Conservation (phyloP, 2,329 filamentous ascomycete genomes). For the Dryadomyces sulphureus region DNA sequence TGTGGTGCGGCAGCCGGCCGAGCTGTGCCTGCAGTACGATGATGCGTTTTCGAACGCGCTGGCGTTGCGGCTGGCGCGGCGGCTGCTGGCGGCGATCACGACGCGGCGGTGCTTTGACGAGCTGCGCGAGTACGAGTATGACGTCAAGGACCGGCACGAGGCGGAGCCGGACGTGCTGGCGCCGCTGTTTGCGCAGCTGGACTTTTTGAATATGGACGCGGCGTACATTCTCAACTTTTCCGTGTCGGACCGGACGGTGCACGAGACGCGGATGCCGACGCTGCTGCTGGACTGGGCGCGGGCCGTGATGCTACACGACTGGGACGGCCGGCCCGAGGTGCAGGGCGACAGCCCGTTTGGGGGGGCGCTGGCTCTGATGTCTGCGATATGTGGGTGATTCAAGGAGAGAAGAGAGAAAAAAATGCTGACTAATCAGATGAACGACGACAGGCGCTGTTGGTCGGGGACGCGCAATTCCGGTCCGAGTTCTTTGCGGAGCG, state of each 20-base stretch:
- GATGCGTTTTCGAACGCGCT: slow-evolving; percentile 48
- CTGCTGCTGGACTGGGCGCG: slow-evolving; percentile 57
- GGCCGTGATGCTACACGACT: slow-evolving; percentile 61
- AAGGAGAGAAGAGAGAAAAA: too few relatives aligned
- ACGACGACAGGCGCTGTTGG: slow-evolving; percentile 45
- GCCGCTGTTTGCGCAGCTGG: slow-evolving; percentile 36
- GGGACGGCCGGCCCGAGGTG: slow-evolving; percentile 63
- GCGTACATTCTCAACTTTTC: slow-evolving; percentile 32
- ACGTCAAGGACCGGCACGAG: not conserved
- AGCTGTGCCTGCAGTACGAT: slow-evolving; percentile 44
- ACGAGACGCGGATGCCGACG: slow-evolving; percentile 41
- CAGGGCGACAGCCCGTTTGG: slow-evolving; percentile 57
- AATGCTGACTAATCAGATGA: slow-evolving; percentile 33
- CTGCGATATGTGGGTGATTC: slow-evolving; percentile 59
- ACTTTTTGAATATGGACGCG: slow-evolving; percentile 31
- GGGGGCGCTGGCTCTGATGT: slow-evolving; percentile 60
- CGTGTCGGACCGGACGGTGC: slow-evolving; percentile 34
- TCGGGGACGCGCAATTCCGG: slow-evolving; percentile 56
- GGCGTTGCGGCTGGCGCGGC: slow-evolving; percentile 40
- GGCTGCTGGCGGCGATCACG: slow-evolving; percentile 42
- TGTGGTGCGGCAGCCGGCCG: slow-evolving; percentile 28
- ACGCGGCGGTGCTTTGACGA: slow-evolving; percentile 36
- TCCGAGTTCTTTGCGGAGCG: slow-evolving; percentile 63
- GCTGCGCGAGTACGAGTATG: slow-evolving; percentile 14
- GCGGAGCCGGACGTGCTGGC: slow-evolving; percentile 28